Base-by-base conservation (phyloP, 352 stramenopile genomes). In the Thraustochytrium striatum region DNA sequence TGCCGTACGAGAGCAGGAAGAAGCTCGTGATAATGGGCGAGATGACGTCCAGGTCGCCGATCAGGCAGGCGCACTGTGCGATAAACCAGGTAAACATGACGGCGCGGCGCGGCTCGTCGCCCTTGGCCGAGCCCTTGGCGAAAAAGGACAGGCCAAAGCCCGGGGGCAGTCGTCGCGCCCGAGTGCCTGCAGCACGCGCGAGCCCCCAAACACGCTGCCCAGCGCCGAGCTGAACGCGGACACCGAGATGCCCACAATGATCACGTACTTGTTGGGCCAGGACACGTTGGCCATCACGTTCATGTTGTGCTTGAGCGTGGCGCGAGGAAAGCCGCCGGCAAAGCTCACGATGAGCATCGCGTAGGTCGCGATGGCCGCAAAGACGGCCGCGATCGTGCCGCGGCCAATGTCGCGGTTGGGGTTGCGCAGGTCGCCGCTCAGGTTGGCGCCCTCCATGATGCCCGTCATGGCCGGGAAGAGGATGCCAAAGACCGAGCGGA, bases 391-490 rank as follows among this genome's bases (percentile, higher is more conserved):
- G 13, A 93, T 44, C 2, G 88, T 93, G 2, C 89, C 89, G 19
- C 53, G 39, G 33, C 80, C 62, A 61, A 65, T 72, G 58, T 47
- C 80, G 58, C 21, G 61, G 87, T 87, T 87, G 50, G 89, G 87
- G 78, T 91, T 85, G 59, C 90, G 87, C 19, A 93, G 75, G 70
- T 93, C 89, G 36, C 89, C 89, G 0, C 85, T 90, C n/a, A 93
- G 79, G 65, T 93, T 93, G 1, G 91, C 82, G 3, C 69, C 50
- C 72, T 82, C 89, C 88, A 92, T 92, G 69, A 92, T 91, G 3
- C 89, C 89, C 7, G 89, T 94, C 25, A 90, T 87, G 3, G 91
- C 87, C 41, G 88, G 88, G 65, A 93, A 94, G 47, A 93, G 87
- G 44, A 94, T 5, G 84, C 86, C 88, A 35, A 25, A 72, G 11